Percentiles rank a stretch among this genome's conserved stretches.
phyloP scores from a whole-genome alignment of 2,329 filamentous ascomycete species.

The Neoascochyta sp. region DNA sequence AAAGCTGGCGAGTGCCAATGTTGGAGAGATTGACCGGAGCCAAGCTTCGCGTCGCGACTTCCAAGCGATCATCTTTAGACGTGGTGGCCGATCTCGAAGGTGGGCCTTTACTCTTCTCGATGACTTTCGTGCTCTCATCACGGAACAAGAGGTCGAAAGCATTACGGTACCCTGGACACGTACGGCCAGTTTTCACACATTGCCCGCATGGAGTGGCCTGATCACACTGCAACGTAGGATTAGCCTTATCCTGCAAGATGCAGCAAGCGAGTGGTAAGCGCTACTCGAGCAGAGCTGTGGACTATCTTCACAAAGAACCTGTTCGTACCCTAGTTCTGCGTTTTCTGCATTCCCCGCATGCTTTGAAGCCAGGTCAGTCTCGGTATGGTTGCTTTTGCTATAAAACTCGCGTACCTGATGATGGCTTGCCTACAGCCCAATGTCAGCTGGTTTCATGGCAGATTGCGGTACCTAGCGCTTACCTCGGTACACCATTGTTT shows the following conservation, averaged over 20 bases:
- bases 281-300: neutral
- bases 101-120: slow-evolving; percentile 12
- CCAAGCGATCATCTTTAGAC: neutral
- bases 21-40: slow-evolving; percentile 13
- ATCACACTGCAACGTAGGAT: slow-evolving; percentile 19
- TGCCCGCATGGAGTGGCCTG: slow-evolving; percentile 25
- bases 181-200: slow-evolving; percentile 23
- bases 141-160: slow-evolving; percentile 27
- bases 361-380: slow-evolving; percentile 1
- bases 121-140: slow-evolving; percentile 22
- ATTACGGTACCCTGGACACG: slow-evolving; percentile 28
- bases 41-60: neutral
- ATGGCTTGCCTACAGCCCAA: slow-evolving; percentile 17
- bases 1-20: slow-evolving; percentile 20
- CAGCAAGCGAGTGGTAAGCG: slow-evolving; percentile 1
- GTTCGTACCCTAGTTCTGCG: slow-evolving; percentile 24
- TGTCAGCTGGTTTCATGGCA: slow-evolving; percentile 4
- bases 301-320: neutral
- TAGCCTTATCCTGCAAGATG: slow-evolving; percentile 3
- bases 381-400: neutral
- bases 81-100: neutral
- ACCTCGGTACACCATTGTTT: slow-evolving; percentile 23
- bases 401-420: slow-evolving; percentile 8
- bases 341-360: slow-evolving; percentile 29
- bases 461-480: slow-evolving; percentile 5